These are phyloP conservation scores for Rubroboletus pulcherrimus DNA, from an alignment of 768 basidiomycete genomes.

Conservation along the genomic window DNA sequence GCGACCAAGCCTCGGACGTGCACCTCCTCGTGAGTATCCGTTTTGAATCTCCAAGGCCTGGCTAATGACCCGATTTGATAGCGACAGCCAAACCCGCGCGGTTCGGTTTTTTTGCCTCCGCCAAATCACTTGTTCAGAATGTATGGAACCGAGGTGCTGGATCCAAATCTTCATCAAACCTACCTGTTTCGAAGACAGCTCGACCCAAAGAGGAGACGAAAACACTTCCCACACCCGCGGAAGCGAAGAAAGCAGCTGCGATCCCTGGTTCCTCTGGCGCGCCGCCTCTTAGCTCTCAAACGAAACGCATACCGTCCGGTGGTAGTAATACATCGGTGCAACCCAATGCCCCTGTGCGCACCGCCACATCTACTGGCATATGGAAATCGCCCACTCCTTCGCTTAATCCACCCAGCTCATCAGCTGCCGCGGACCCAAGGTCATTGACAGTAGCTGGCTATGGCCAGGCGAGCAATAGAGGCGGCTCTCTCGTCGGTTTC, in stretches of 20 bases:
- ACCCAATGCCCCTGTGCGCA: constrained; percentile 1
- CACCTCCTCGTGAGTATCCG: constrained; percentile 38
- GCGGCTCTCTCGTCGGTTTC: constrained; percentile 23
- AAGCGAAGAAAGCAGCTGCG: constrained; percentile 21
- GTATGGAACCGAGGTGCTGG: constrained; percentile 64
- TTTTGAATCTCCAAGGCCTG: not conserved
- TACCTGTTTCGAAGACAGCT: constrained; percentile 28
- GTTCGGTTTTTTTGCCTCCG: constrained; percentile 66
- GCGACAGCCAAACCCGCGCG: constrained; percentile 43
- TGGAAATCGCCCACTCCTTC: constrained; percentile 22
- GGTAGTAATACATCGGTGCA: constrained; percentile 7
- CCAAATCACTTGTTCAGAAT: constrained; percentile 67
- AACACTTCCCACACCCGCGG: constrained; percentile 2
- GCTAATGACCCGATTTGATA: constrained; percentile 27
- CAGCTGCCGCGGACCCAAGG: constrained; percentile 11
- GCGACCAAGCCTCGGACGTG: constrained; percentile 38
- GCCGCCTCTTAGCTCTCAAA: constrained; percentile 18
- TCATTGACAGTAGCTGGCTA: constrained; percentile 18
- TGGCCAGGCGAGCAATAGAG: constrained; percentile 13
- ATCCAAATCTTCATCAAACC: constrained; percentile 25
- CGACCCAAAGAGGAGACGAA: constrained; percentile 14
- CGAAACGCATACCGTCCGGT: constrained; percentile 17
- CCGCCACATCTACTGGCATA: constrained; percentile 13
- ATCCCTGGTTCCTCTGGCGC: constrained; percentile 22
- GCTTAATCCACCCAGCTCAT: constrained; percentile 10